phyloP scores from a whole-genome alignment of 352 stramenopile genomes.

The Pythium plurisporium region DNA sequence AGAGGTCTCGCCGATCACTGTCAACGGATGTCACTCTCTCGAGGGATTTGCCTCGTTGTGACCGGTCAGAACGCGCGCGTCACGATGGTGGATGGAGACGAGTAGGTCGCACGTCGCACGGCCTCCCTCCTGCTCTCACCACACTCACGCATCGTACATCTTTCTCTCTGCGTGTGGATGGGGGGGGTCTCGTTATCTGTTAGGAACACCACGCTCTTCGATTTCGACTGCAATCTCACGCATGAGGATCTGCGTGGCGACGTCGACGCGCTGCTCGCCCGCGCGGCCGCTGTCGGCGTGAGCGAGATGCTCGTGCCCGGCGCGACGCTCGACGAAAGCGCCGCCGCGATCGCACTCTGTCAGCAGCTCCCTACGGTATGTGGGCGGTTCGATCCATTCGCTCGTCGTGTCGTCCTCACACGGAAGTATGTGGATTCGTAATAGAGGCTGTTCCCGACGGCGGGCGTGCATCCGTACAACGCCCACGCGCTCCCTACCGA shows the following conservation, averaged over 20 bases:
- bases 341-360: constrained; percentile 50
- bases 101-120: not conserved
- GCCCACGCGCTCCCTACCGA: constrained; percentile 33
- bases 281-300: constrained; percentile 37
- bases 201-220: constrained; percentile 36
- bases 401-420: not conserved
- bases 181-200: too few relatives aligned
- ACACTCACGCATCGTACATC: not conserved
- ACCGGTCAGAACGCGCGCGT: not conserved
- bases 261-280: constrained; percentile 34
- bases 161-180: not conserved
- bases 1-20: too few relatives aligned
- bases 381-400: not conserved
- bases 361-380: constrained; percentile 33
- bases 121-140: not conserved
- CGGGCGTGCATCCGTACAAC: constrained; percentile 77
- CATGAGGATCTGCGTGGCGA: constrained; percentile 55
- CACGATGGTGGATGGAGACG: not conserved
- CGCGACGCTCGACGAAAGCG: constrained; percentile 63
- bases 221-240: constrained; percentile 83
- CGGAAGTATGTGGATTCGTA: too few relatives aligned
- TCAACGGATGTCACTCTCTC: not conserved
- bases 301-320: constrained; percentile 74
- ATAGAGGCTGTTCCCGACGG: constrained; percentile 74
- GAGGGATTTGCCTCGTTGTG: not conserved